phyloP scores from a whole-genome alignment of 805 yeast genomes.

The Maudiozyma saulgeensis region DNA sequence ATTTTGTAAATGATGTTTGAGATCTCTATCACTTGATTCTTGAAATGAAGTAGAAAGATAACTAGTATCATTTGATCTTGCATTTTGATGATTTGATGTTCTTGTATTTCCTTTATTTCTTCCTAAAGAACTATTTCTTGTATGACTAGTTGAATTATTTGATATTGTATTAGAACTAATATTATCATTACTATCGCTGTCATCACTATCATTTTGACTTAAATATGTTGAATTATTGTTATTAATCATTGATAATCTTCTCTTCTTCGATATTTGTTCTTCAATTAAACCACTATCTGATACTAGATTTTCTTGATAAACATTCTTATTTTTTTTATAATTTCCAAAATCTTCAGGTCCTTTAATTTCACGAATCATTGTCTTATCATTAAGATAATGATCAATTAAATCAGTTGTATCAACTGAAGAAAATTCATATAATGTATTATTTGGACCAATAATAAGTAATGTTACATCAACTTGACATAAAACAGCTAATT shows the following conservation, averaged over 20 bases:
- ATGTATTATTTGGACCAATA: slow-evolving; percentile 69
- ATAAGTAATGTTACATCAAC: slow-evolving; percentile 89
- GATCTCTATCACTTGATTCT: slow-evolving; percentile 2
- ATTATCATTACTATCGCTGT: background rate
- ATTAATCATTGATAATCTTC: slow-evolving; percentile 5
- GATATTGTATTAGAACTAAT: background rate
- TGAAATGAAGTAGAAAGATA: background rate
- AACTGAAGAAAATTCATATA: slow-evolving; percentile 79
- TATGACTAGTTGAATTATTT: background rate
- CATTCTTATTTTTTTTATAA: slow-evolving; percentile 37
- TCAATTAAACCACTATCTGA: background rate
- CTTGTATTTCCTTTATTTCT: background rate
- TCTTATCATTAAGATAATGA: slow-evolving; percentile 28
- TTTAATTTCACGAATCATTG: slow-evolving; percentile 45
- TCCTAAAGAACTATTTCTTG: background rate
- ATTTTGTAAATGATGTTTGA: slow-evolving; percentile 15
- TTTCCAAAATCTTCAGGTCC: slow-evolving; percentile 59
- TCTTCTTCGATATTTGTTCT: slow-evolving; percentile 1
- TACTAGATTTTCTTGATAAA: slow-evolving; percentile 1
- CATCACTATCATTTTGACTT: slow-evolving; percentile 1
- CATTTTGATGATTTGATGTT: background rate
- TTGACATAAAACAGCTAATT: slow-evolving; percentile 76
- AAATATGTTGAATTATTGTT: slow-evolving; percentile 1
- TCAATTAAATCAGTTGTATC: slow-evolving; percentile 44
- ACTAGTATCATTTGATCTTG: background rate